Evolutionary conservation across 305 asterid species (phyloP).

Genomic region (Fraxinus nigra): DNA sequence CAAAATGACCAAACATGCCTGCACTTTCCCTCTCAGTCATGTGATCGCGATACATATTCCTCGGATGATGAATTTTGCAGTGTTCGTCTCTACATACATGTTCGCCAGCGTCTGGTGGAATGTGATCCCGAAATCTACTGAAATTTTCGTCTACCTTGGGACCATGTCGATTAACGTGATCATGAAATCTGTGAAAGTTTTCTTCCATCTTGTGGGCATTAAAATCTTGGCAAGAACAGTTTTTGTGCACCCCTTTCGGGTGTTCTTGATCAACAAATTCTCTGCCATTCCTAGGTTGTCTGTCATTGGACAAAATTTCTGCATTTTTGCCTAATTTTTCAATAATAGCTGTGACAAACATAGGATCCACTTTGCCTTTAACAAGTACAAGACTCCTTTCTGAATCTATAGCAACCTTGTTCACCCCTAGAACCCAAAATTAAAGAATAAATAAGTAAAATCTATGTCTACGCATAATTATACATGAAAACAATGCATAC

Average conservation of each 20-base stretch:
- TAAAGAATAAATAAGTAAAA: not conserved
- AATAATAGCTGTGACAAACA: constrained; percentile 12
- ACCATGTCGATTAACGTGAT: constrained; percentile 1
- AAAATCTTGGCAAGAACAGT: not conserved
- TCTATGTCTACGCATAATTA: not conserved
- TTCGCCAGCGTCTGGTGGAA: constrained; percentile 27
- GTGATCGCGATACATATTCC: not conserved
- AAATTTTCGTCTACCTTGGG: constrained; percentile 3
- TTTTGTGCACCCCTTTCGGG: not conserved
- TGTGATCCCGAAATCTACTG: constrained; percentile 26
- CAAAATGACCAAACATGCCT: not conserved
- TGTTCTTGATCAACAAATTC: not conserved
- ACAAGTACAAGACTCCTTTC: constrained; percentile 27
- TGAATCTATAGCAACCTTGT: constrained; percentile 26
- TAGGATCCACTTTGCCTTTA: constrained; percentile 37
- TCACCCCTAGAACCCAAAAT: constrained; percentile 24
- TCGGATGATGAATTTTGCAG: constrained; percentile 28
- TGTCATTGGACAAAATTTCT: constrained; percentile 22
- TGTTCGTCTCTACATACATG: constrained; percentile 27
- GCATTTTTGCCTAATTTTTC: constrained; percentile 31
- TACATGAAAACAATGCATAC: not conserved
- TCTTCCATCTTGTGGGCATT: constrained; percentile 1
- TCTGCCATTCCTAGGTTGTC: constrained; percentile 6
- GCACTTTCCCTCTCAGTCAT: not conserved
- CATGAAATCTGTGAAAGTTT: constrained; percentile 26